phyloP scores from a whole-genome alignment of 2,329 filamentous ascomycete genomes.

The Nectriaceae sp. region DNA sequence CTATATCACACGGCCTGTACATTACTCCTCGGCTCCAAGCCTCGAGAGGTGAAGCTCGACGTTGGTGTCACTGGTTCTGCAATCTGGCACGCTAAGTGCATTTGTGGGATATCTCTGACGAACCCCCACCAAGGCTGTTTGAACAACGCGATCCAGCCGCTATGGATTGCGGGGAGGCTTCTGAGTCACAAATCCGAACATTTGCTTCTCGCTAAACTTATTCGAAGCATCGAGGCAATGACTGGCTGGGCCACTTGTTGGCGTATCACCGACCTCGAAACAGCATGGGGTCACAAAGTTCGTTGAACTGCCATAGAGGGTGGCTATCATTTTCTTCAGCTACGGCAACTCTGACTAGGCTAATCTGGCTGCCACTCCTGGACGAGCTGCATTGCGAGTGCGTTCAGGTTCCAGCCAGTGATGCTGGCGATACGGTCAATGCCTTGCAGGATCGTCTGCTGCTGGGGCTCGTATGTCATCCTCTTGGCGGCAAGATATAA shows the following conservation, averaged over 20 bases:
- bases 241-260: conserved; percentile 57
- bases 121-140: conserved; percentile 57
- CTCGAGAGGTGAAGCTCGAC: conserved; percentile 29
- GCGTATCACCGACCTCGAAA: conserved; percentile 54
- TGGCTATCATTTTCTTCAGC: conserved; percentile 1
- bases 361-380: conserved; percentile 31
- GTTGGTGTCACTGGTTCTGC: conserved; percentile 38
- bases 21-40: conserved; percentile 48
- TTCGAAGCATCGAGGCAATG: conserved; percentile 50
- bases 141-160: conserved; percentile 59
- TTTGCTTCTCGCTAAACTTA: conserved; percentile 41
- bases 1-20: conserved; percentile 59
- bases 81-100: conserved; percentile 56
- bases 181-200: conserved; percentile 53
- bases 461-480: conserved; percentile 52
- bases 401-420: conserved; percentile 43
- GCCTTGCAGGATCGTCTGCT: conserved; percentile 41
- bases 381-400: conserved; percentile 25
- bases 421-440: conserved; percentile 39
- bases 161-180: conserved; percentile 57
- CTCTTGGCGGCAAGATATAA: conserved; percentile 45
- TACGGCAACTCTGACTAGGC: conserved; percentile 1
- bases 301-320: conserved; percentile 10
- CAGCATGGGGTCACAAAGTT: conserved; percentile 41
- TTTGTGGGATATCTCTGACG: conserved; percentile 57